Evolutionary conservation across 2,329 filamentous ascomycete species (phyloP), one percentile per base, ranked within the genome.

Genomic region (Aspergillus neotritici): DNA sequence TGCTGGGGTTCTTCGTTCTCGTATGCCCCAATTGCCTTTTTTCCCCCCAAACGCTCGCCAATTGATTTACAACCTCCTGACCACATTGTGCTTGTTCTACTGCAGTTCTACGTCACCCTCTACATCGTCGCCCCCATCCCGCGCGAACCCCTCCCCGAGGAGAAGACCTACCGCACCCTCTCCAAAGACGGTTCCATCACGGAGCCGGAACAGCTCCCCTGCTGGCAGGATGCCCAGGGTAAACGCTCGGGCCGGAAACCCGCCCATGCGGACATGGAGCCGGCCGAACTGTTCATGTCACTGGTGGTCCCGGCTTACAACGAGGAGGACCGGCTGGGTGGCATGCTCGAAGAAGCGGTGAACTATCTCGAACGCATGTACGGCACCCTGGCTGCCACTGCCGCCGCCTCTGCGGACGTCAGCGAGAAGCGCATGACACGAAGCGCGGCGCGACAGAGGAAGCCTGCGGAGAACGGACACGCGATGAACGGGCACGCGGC

Each of bases 241-340:
- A 79, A 77, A 61, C 77, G 72, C 57, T 66, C 73, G 37, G 71
- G 71, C 75, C 56, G 59, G 53, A 52, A 49, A 34, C 47, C 57
- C 56, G 56, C 68, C 50, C 60, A 68, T 49, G 61, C 66, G 14
- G 69, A 68, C 34, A 84, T 94, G 42, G 84, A 89, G 51, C 76
- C 83, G 2, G 79, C 89, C 11, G 82, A 90, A 49, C 69, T 96
- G n/a, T 86, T 85, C 62, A 82, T 98, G 73, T 93, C 86, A 41
- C 82, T 97, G 6, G 88, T 98, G 0, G 84, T 98, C 34, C 93
- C 93, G 0, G 93, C 93, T 8, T 98, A 89, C 76, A 98, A 98
- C 55, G 93, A 98, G 62, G 84, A 91, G 63, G 77, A 86, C 46
- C 82, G 93, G 25, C 76, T 98, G 36, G 76, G 81, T 10, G 84